Evolutionary conservation across 2,329 filamentous ascomycete genomes (phyloP), one percentile per base, ranked within the genome.

Genomic region (Colletotrichum sp.): DNA sequence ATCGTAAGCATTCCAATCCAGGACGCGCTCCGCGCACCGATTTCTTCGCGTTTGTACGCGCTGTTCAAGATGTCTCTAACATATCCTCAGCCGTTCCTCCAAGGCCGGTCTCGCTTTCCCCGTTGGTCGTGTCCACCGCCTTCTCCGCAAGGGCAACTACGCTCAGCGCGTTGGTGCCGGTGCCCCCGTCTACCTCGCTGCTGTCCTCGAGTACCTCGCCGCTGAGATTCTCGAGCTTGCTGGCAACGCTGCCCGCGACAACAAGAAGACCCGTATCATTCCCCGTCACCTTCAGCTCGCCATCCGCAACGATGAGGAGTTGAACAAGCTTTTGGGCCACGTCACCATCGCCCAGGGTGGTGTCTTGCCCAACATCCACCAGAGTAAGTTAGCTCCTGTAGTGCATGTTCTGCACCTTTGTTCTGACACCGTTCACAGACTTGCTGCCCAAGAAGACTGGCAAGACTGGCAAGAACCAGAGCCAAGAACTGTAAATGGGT

Each of bases 181-280:
- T 92, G 96, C 96, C 81, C 96, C 96, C 80, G 96, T 99, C 84
- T 99, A 99, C 88, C 94, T 99, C 80, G 96, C 96, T 80, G 96
- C 96, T 72, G 97, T 99, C 72, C 95, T 99, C 66, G 97, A 99
- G 90, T 99, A 99, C 87, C 94, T 99, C 77, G 96, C 97, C 81
- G 97, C 97, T 80, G 97, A 99, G 91, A 98, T 99, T 82, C 96
- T 99, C 84, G 97, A 99, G 90, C 90, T 99, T 89, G 97, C 97
- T 87, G 97, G 97, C 83, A 99, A 99, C 88, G 97, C 97, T 83
- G 97, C 97, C 79, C 96, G 97, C 83, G 97, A 99, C 90, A 98
- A 99, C 94, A 99, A 99, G 95, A 99, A 99, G 95, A 99, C 96
- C 80, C 96, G 97, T 94, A 99, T 99, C 90, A 99, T 99, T 78